Evolutionary conservation across 2,329 filamentous ascomycete species (phyloP), one percentile per base, ranked within the genome.

Genomic region (Aspergillus pseudoterreus): DNA sequence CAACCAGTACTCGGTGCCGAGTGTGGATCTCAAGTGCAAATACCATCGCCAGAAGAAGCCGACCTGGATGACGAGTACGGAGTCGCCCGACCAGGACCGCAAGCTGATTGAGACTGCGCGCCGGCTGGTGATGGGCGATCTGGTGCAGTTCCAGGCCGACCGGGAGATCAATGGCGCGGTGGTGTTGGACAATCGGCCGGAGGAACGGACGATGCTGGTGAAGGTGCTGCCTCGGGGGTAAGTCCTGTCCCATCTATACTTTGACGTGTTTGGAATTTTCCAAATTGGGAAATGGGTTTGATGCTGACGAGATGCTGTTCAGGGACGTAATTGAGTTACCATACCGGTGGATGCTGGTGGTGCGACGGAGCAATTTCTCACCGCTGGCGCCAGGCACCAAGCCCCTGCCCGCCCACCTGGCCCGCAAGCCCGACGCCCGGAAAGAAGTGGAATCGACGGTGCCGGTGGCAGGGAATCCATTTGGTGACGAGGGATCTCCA

Each of bases 1-100:
- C 6, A 90, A 85, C 1, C 91, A 96, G 68, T 96, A 96, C 70
- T 92, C 89, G 59, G 87, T 95, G 61, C 88, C 91, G 63, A 91
- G 88, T 1, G 92, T 95, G 62, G 90, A 96, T 65, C 92, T 97
- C 68, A 90, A 88, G 61, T 99, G 94, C 74, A 89, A 92, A 54
- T 96, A 95, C 73, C 94, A 99, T 70, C 84, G 94, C 45, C 84
- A 88, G 12, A 95, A 94, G 75, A 85, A 94, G 63, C 85, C 90
- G 56, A 90, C 87, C 72, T 88, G 87, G 58, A 71, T 85, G 46
- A 83, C 89, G 49, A 81, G 42, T 44, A 47, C 82, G 33, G 83
- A 88, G 49, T 75, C 78, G 1, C 75, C 94, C 55, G 91, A 94
- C 62, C 80, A 82, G 47, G 86, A 88, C 66, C 76, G 82, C 50